phyloP scores from a whole-genome alignment of 495 filamentous ascomycete genomes.

The Aspergillus bridgeri region DNA sequence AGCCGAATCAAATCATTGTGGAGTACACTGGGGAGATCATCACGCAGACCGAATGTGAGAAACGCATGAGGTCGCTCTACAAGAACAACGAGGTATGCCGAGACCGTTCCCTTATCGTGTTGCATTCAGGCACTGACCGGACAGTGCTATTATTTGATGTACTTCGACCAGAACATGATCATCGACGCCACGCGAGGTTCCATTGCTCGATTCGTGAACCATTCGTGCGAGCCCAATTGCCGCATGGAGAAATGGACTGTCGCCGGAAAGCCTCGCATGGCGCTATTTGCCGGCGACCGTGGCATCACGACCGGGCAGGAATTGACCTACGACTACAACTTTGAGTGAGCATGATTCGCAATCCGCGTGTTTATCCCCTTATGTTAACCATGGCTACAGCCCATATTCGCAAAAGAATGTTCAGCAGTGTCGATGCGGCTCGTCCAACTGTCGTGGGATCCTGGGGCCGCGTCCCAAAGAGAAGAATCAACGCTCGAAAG shows the following conservation, averaged over 20 bases:
- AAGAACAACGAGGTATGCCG: constrained; percentile 79
- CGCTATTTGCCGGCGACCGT: constrained; percentile 85
- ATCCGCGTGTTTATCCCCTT: background rate
- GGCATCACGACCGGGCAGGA: constrained; percentile 93
- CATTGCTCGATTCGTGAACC: constrained; percentile 96
- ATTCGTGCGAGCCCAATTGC: constrained; percentile 96
- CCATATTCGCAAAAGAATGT: constrained; percentile 79
- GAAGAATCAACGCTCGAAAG: constrained; percentile 39
- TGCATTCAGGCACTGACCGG: constrained; percentile 8
- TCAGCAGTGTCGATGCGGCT: constrained; percentile 78
- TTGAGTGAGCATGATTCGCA: constrained; percentile 55
- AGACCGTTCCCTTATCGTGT: background rate
- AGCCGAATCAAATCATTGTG: constrained; percentile 91
- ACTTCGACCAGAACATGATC: constrained; percentile 97
- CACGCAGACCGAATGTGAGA: constrained; percentile 86
- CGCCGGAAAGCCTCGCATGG: constrained; percentile 92
- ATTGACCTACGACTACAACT: constrained; percentile 99
- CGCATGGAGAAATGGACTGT: constrained; percentile 97
- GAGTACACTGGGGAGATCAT: constrained; percentile 98
- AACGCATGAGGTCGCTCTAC: constrained; percentile 87
- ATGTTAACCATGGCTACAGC: constrained; percentile 23
- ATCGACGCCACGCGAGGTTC: constrained; percentile 95
- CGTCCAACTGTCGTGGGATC: constrained; percentile 70
- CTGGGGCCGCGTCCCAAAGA: constrained; percentile 70
- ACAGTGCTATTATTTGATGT: constrained; percentile 96